Evolutionary conservation across 192 early-diverging fungal genomes (phyloP).

Genomic region (Coemansia sp.): DNA sequence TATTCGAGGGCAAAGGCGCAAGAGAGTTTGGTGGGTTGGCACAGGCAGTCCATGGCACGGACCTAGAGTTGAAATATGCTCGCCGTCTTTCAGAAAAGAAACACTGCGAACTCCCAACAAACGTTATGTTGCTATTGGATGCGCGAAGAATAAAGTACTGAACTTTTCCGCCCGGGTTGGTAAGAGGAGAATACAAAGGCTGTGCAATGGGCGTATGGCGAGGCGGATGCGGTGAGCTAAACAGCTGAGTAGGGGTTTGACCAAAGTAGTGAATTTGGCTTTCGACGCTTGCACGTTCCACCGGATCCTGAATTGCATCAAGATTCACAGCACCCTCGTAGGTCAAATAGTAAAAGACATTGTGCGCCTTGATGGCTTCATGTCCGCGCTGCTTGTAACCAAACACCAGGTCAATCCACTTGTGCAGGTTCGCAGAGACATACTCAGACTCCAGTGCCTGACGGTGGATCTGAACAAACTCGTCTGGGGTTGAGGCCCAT

Average conservation of each 20-base stretch:
- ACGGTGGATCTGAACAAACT: slow-evolving; percentile 83
- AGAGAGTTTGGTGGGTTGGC: background rate
- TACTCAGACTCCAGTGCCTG: slow-evolving; percentile 79
- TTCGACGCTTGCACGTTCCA: slow-evolving; percentile 85
- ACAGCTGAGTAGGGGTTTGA: slow-evolving; percentile 90
- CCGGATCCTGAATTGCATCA: slow-evolving; percentile 82
- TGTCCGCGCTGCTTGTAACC: slow-evolving; percentile 93
- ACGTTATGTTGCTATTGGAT: slow-evolving; percentile 21
- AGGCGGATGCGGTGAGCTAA: slow-evolving; percentile 78
- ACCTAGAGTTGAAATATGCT: background rate
- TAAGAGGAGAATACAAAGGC: slow-evolving; percentile 26
- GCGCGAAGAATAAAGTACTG: slow-evolving; percentile 45
- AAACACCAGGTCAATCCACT: slow-evolving; percentile 96
- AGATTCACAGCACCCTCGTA: slow-evolving; percentile 96
- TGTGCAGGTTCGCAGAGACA: slow-evolving; percentile 83
- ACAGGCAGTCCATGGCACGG: background rate
- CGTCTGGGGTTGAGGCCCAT: slow-evolving; percentile 79
- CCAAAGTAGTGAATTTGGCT: slow-evolving; percentile 98
- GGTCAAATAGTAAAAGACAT: slow-evolving; percentile 95
- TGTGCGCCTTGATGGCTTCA: slow-evolving; percentile 80
- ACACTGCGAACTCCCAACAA: slow-evolving; percentile 27
- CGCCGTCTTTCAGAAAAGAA: background rate
- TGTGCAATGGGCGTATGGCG: slow-evolving; percentile 17
- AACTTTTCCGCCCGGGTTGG: slow-evolving; percentile 25
- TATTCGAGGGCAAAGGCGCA: background rate